Evolutionary conservation across 2,329 filamentous ascomycete species (phyloP).

Genomic region (Xylaria sp.): DNA sequence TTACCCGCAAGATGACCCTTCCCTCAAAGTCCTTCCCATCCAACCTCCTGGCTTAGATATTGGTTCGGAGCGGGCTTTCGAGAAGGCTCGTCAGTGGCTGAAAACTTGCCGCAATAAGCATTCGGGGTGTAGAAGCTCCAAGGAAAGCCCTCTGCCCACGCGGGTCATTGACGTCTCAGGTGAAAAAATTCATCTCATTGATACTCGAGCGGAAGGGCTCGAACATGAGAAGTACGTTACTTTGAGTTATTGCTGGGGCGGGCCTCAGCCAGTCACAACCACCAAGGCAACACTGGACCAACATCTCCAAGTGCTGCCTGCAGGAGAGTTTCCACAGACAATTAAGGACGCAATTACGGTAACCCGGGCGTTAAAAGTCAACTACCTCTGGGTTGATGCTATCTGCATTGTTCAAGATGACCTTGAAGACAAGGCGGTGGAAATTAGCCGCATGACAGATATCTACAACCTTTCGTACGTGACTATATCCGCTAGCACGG

Average conservation of each 20-base stretch:
- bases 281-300: conserved; percentile 5
- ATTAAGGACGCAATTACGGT: conserved; percentile 6
- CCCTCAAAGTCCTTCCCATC: conserved; percentile 1
- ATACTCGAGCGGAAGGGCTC: conserved; percentile 4
- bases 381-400: conserved; percentile 6
- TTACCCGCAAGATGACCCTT: not conserved
- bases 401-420: conserved; percentile 8
- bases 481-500: conserved; percentile 9
- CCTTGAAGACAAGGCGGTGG: not conserved
- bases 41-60: not conserved
- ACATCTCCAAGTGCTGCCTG: not conserved
- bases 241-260: conserved; percentile 6
- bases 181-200: conserved; percentile 1
- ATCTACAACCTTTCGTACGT: conserved; percentile 2
- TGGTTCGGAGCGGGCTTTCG: conserved; percentile 1
- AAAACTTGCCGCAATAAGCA: conserved; percentile 2
- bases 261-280: not conserved
- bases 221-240: not conserved
- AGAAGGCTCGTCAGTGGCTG: conserved; percentile 4
- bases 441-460: conserved; percentile 4
- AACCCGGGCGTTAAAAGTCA: not conserved
- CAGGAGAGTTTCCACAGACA: not conserved
- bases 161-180: conserved; percentile 4
- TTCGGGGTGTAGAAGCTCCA: not conserved
- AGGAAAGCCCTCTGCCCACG: not conserved